phyloP scores from a whole-genome alignment of 345 rosid genomes.

The Brassica incana region DNA sequence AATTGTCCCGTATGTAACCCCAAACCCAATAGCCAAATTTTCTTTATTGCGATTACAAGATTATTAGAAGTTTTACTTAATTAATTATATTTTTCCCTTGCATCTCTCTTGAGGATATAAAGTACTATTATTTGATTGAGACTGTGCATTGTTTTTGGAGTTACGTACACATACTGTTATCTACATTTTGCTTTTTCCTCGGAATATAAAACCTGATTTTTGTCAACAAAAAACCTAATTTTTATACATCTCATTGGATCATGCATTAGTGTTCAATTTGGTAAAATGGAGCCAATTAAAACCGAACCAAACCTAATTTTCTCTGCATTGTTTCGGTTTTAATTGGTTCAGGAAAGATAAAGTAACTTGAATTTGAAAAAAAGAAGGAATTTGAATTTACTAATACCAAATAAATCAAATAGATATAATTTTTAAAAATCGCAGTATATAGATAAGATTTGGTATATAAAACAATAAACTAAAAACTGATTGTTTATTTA shows the following conservation, averaged over 20 bases:
- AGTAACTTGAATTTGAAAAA: no score
- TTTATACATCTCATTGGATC: conserved; percentile 13
- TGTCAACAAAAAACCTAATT: neutral
- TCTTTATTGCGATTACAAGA: neutral
- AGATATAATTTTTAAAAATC: no score
- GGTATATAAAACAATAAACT: no score
- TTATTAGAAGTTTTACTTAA: neutral
- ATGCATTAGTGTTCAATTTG: neutral
- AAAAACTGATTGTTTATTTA: no score
- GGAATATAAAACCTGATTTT: conserved; percentile 1
- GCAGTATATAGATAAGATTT: no score
- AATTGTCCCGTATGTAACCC: no score
- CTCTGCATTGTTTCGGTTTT: no score
- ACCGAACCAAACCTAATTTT: no score
- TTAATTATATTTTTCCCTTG: neutral
- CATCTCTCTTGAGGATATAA: neutral
- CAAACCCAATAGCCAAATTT: neutral
- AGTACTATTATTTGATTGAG: conserved; percentile 27
- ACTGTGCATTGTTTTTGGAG: conserved; percentile 35
- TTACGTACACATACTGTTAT: conserved; percentile 31
- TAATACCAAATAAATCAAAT: no score
- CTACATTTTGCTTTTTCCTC: conserved; percentile 22
- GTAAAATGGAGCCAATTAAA: no score
- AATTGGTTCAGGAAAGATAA: no score
- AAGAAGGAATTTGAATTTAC: no score